Conservation (phyloP, 352 stramenopile genomes). For the Thalassiosira delicatula region DNA sequence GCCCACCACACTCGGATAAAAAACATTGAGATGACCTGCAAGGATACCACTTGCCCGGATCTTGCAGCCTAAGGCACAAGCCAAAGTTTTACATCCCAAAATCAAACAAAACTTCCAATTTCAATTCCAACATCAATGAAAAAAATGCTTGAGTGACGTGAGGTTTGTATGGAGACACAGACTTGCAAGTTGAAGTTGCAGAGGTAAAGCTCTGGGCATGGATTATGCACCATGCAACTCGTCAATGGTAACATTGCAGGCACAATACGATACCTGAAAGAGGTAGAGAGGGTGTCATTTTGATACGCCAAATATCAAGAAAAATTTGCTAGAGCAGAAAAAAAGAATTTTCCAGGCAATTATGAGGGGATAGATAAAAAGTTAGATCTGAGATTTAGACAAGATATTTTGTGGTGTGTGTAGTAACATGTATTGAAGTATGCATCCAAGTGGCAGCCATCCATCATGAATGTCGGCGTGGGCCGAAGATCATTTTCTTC, state of each 20-base stretch:
- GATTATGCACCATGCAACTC: conserved; percentile 30
- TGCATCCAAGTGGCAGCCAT: not conserved
- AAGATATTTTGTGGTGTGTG: no score
- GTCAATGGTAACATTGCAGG: conserved; percentile 30
- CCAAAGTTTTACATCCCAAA: conserved; percentile 30
- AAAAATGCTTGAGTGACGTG: conserved; percentile 27
- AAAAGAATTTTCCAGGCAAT: conserved; percentile 17
- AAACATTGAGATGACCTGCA: no score
- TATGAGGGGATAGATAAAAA: no score
- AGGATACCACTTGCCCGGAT: no score
- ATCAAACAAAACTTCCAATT: conserved; percentile 34
- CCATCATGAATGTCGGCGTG: no score
- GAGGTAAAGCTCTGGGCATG: conserved; percentile 27
- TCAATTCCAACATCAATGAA: conserved; percentile 28
- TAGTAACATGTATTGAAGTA: no score
- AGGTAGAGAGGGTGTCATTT: conserved; percentile 21
- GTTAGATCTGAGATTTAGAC: no score
- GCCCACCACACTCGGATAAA: no score
- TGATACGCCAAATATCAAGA: conserved; percentile 35
- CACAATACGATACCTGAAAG: conserved; percentile 31
- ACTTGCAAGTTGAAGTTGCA: conserved; percentile 46
- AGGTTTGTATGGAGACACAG: conserved; percentile 46
- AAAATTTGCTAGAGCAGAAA: conserved; percentile 33
- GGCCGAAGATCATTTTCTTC: not conserved
- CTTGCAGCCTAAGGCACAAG: conserved; percentile 1